Percentiles rank a stretch among this genome's conserved stretches.
These are phyloP conservation scores for Chaetomiaceae sp. DNA, from an alignment of 2,329 filamentous ascomycete species.

Conservation along the genomic window DNA sequence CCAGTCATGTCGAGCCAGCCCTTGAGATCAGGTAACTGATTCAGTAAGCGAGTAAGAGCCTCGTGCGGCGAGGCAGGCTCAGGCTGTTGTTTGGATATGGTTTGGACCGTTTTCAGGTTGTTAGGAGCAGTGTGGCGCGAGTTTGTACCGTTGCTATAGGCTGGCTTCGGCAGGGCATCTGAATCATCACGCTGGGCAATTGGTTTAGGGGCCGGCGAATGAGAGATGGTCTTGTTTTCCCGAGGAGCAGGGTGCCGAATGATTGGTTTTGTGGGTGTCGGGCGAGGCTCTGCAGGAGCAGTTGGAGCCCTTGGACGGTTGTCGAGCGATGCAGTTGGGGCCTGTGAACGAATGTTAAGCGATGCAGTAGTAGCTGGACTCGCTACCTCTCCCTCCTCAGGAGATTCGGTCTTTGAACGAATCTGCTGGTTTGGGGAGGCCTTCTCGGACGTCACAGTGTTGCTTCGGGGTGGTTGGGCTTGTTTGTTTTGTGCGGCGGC, in stretches of 20 bases:
- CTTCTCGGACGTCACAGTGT: background rate
- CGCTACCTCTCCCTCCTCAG: background rate
- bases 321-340: no score
- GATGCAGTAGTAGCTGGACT: no score
- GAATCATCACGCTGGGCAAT: background rate
- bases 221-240: background rate
- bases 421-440: background rate
- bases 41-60: slow-evolving; percentile 14
- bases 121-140: background rate
- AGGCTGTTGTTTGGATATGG: no score
- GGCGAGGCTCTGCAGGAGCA: no score
- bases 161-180: background rate
- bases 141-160: background rate
- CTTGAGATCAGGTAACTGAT: slow-evolving; percentile 18
- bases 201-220: background rate
- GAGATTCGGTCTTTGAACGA: background rate
- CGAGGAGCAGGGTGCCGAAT: background rate
- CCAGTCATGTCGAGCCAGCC: slow-evolving; percentile 24
- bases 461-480: background rate
- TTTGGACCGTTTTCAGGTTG: background rate
- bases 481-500: background rate
- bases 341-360: no score
- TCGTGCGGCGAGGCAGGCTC: slow-evolving; percentile 1
- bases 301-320: no score
- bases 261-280: no score